Base-by-base conservation (phyloP, 2,329 filamentous ascomycete species). In the Chaetothyriales sp. region DNA sequence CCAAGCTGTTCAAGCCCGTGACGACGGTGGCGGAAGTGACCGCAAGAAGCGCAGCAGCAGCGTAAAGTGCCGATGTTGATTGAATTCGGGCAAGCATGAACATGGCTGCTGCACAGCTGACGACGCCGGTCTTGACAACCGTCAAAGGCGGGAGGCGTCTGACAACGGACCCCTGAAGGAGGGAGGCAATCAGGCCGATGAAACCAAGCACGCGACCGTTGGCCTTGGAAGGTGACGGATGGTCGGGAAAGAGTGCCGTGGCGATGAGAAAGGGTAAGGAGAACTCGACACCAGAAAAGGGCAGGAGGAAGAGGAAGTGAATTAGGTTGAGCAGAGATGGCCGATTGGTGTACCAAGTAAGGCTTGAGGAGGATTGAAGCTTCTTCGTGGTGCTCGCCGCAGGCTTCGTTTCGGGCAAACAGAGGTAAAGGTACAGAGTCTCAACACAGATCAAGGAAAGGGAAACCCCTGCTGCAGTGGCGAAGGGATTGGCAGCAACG, bases 221-320 rank as follows among this genome's bases (percentile, higher is more conserved):
- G 49, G 87, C 78, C 44, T 81, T 78, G 0, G 89, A 84, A 0
- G 70, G 70, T 49, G 65, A 71, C 40, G 62, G 56, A n/a, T 63
- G 63, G 65, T 92, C 94, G 7, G 78, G 78, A 67, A 97, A 97
- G 45, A 98, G 78, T 50, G 95, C 90, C 62, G 92, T 94, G 0
- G 90, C 97, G 48, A 62, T 61, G 81, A 98, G 89, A 67, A 98
- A 98, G 0, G 92, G 89, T 2, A 98, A 77, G 0, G 89, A 95
- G 68, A 95, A 97, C 66, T 98, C 92, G 85, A 98, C 90, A 55
- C 92, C 92, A 1, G 88, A 95, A 70, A 98, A 98, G 70, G 95
- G 95, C 10, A 98, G 81, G 54, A 98, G 81, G 68, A 98, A 98
- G 46, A 83, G 71, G 63, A 97, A 85, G 68, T 98, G 92, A 0